A percentile compares a stretch with the other conserved stretches of the same genome.
Evolutionary conservation across 805 yeast species (phyloP).

Genomic region (Clavispora asparagi): DNA sequence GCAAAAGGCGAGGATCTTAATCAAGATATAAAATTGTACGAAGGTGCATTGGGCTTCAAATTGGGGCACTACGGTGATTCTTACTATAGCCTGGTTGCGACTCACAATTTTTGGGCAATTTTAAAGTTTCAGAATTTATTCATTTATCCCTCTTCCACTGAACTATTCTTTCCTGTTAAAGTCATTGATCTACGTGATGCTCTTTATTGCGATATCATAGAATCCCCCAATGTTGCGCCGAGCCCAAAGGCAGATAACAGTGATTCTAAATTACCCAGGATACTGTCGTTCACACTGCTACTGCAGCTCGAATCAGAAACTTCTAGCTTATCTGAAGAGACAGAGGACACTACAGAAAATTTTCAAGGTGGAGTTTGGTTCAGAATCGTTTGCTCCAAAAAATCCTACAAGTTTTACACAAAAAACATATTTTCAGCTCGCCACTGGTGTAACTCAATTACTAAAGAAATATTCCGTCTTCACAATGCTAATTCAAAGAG

Average conservation of each 20-base stretch:
- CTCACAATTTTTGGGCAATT: constrained; percentile 74
- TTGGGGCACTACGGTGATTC: constrained; percentile 36
- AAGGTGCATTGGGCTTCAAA: constrained; percentile 36
- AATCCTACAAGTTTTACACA: constrained; percentile 61
- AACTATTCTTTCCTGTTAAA: constrained; percentile 76
- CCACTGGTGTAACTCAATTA: constrained; percentile 71
- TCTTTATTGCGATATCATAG: constrained; percentile 48
- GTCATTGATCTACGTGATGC: constrained; percentile 71
- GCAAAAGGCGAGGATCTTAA: constrained; percentile 7
- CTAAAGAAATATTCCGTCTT: constrained; percentile 62
- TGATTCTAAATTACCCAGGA: background rate
- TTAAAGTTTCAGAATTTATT: constrained; percentile 64
- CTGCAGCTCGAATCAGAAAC: constrained; percentile 7
- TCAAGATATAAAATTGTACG: constrained; percentile 19
- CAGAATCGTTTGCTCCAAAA: constrained; percentile 51
- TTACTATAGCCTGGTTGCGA: constrained; percentile 26
- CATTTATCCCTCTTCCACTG: constrained; percentile 65
- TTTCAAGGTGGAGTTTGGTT: constrained; percentile 44
- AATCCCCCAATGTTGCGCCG: background rate
- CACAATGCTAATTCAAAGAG: constrained; percentile 64
- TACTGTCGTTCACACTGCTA: background rate
- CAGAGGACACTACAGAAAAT: constrained; percentile 22
- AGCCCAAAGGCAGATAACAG: background rate
- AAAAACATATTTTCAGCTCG: constrained; percentile 71
- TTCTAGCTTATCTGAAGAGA: constrained; percentile 11